Evolutionary conservation across 805 yeast species (phyloP).

Genomic region (Nakazawaea ambrosiae): DNA sequence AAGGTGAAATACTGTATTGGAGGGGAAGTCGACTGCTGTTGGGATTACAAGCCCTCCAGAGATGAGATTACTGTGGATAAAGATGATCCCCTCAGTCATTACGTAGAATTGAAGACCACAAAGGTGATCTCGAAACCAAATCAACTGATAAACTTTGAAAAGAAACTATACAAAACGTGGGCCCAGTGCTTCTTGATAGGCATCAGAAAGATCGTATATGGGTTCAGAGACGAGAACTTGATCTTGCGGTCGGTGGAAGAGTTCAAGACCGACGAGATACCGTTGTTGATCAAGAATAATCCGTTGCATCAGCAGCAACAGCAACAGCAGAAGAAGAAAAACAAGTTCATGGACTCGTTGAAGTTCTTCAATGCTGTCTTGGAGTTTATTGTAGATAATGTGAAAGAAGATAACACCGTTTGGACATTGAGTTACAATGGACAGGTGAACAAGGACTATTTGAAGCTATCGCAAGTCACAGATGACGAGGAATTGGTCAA

Average conservation of each 20-base stretch:
- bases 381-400: slow-evolving; percentile 61
- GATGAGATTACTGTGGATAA: slow-evolving; percentile 13
- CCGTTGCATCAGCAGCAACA: slow-evolving; percentile 22
- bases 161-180: slow-evolving; percentile 78
- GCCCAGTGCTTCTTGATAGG: slow-evolving; percentile 90
- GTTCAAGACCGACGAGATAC: slow-evolving; percentile 71
- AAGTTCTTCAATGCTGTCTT: slow-evolving; percentile 82
- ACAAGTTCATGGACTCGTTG: slow-evolving; percentile 71
- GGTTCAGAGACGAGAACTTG: slow-evolving; percentile 73
- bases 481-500: slow-evolving; percentile 23
- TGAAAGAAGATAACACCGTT: slow-evolving; percentile 42
- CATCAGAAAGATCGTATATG: slow-evolving; percentile 72
- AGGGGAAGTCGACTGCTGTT: slow-evolving; percentile 90
- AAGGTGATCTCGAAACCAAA: slow-evolving; percentile 45
- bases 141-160: slow-evolving; percentile 63
- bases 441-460: slow-evolving; percentile 37
- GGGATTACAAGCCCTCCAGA: slow-evolving; percentile 64
- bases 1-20: slow-evolving; percentile 60
- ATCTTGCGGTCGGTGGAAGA: slow-evolving; percentile 66
- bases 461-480: slow-evolving; percentile 39
- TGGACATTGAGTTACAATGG: slow-evolving; percentile 55
- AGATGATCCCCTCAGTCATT: slow-evolving; percentile 55
- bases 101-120: slow-evolving; percentile 79
- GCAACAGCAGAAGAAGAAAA: slow-evolving; percentile 32
- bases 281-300: slow-evolving; percentile 53